phyloP scores from a whole-genome alignment of 2,329 filamentous ascomycete genomes.

The Microsporum audouinii region DNA sequence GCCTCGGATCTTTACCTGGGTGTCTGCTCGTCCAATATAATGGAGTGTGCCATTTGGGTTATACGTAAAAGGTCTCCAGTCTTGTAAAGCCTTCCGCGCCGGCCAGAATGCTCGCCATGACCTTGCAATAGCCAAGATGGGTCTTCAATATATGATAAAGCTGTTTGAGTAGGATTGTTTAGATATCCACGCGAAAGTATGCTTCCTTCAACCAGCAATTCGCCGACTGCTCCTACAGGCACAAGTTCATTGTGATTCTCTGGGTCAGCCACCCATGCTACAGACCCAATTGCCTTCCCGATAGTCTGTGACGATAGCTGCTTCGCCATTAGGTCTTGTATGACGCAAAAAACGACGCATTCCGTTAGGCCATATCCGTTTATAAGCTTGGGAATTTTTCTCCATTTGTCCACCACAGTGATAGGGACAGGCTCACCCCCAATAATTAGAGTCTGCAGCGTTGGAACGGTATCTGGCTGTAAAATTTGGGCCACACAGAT shows the following conservation, averaged over 20 bases:
- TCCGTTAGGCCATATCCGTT: slow-evolving; percentile 34
- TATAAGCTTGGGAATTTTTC: slow-evolving; percentile 23
- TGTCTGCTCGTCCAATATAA: slow-evolving; percentile 20
- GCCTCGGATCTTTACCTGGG: slow-evolving; percentile 22
- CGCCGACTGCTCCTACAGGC: slow-evolving; percentile 29
- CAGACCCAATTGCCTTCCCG: slow-evolving; percentile 13
- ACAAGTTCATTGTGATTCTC: slow-evolving; percentile 23
- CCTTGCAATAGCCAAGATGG: slow-evolving; percentile 16
- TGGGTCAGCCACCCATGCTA: slow-evolving; percentile 27
- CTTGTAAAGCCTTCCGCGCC: slow-evolving; percentile 17
- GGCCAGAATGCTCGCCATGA: slow-evolving; percentile 9
- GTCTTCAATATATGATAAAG: slow-evolving; percentile 18
- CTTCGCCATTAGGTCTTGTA: slow-evolving; percentile 15
- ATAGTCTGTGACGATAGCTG: slow-evolving; percentile 4
- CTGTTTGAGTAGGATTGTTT: slow-evolving; percentile 27
- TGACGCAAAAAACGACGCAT: slow-evolving; percentile 21
- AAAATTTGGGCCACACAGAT: slow-evolving; percentile 41
- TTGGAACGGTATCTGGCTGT: slow-evolving; percentile 27
- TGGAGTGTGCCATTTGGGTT: slow-evolving; percentile 16
- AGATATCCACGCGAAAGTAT: slow-evolving; percentile 32
- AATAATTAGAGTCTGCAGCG: slow-evolving; percentile 24
- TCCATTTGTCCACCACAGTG: slow-evolving; percentile 25
- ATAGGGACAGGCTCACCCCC: slow-evolving; percentile 17
- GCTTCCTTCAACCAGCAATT: slow-evolving; percentile 30
- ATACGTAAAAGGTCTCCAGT: slow-evolving; percentile 22